phyloP scores from a whole-genome alignment of 2,329 filamentous ascomycete genomes.

The Diaporthe capsici region DNA sequence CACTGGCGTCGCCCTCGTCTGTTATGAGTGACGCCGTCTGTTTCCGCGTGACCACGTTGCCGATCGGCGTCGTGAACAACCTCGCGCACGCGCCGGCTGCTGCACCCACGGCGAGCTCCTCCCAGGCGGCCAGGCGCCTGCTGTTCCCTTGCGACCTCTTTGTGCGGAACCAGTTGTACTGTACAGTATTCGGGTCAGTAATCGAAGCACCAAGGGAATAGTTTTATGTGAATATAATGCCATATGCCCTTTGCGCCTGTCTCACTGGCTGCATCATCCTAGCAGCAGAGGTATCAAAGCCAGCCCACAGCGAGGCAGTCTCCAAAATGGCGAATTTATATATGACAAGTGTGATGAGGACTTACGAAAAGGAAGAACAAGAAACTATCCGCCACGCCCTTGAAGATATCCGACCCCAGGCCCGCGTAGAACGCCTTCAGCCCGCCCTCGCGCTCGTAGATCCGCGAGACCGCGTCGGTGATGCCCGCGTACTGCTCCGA shows the following conservation, averaged over 20 bases:
- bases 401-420: slow-evolving; percentile 73
- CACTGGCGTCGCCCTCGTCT: slow-evolving; percentile 41
- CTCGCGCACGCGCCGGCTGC: slow-evolving; percentile 82
- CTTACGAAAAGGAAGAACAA: slow-evolving; percentile 67
- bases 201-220: background rate
- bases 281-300: slow-evolving; percentile 66
- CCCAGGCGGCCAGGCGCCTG: slow-evolving; percentile 70
- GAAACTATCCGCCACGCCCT: slow-evolving; percentile 82
- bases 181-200: background rate
- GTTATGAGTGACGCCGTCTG: slow-evolving; percentile 72
- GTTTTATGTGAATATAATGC: too few relatives aligned
- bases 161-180: slow-evolving; percentile 69
- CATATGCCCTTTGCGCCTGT: background rate
- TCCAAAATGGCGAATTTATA: background rate
- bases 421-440: slow-evolving; percentile 78
- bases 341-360: background rate
- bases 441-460: slow-evolving; percentile 80
- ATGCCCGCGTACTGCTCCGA: slow-evolving; percentile 72
- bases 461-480: slow-evolving; percentile 77
- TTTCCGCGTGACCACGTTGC: slow-evolving; percentile 86
- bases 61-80: slow-evolving; percentile 82
- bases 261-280: background rate
- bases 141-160: slow-evolving; percentile 53
- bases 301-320: too few relatives aligned
- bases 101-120: slow-evolving; percentile 82